These are phyloP conservation scores for Arthrinium phaeospermum DNA, from an alignment of 2,329 filamentous ascomycete genomes.

Conservation along the genomic window DNA sequence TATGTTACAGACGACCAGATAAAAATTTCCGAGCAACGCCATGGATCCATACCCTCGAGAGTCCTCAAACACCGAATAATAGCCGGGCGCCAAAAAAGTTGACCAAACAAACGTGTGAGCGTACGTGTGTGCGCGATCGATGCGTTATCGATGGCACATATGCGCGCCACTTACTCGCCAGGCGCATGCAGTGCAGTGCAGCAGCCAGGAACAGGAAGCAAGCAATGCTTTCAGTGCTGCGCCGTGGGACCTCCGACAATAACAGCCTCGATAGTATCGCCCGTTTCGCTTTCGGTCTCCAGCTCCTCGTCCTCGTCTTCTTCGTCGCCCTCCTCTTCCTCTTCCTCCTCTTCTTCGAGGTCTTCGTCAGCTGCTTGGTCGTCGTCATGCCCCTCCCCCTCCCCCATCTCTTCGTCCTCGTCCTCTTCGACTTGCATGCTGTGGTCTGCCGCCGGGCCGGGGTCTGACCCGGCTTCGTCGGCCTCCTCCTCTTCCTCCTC, in stretches of 20 bases:
- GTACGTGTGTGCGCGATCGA: not conserved
- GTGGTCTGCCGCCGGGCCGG: slow-evolving; percentile 28
- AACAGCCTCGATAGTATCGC: not conserved
- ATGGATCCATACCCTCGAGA: not conserved
- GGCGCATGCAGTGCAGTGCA: too few relatives aligned
- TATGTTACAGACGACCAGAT: not conserved
- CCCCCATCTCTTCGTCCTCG: slow-evolving; percentile 25
- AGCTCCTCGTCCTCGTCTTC: slow-evolving; percentile 22
- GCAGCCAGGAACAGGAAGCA: not conserved
- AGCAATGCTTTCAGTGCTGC: not conserved
- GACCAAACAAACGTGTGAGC: not conserved
- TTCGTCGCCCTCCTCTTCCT: slow-evolving; percentile 21
- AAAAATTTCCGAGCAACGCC: not conserved
- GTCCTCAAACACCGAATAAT: slow-evolving; percentile 4
- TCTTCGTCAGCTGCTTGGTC: slow-evolving; percentile 30
- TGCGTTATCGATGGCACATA: not conserved
- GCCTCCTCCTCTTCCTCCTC: slow-evolving; percentile 27
- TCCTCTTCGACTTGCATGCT: slow-evolving; percentile 27
- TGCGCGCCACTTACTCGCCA: too few relatives aligned
- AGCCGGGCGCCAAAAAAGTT: not conserved
- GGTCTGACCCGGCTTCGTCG: slow-evolving; percentile 23
- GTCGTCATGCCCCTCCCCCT: slow-evolving; percentile 22
- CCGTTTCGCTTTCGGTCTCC: slow-evolving; percentile 5
- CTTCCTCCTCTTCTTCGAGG: slow-evolving; percentile 30
- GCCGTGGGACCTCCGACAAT: slow-evolving; percentile 1